Conservation (phyloP, 345 rosid species). For the Eucalyptus globulus region DNA sequence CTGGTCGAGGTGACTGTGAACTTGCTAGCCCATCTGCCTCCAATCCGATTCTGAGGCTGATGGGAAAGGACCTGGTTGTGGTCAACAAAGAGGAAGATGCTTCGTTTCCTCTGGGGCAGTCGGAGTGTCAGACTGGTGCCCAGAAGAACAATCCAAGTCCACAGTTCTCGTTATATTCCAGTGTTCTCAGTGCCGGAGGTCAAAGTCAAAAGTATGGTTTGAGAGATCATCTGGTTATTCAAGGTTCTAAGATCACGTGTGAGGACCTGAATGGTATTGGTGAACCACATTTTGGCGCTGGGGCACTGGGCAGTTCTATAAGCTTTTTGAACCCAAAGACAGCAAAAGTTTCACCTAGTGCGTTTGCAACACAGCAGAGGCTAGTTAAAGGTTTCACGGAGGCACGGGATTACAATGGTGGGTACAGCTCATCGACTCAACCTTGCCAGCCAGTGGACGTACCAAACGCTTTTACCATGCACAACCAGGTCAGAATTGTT, state of each 20-base stretch:
- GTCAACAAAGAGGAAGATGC: conserved; percentile 71
- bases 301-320: neutral
- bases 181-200: neutral
- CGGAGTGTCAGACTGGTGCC: conserved; percentile 4
- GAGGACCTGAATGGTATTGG: neutral
- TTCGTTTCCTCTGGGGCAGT: conserved; percentile 12
- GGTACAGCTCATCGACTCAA: neutral
- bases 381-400: neutral
- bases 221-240: neutral
- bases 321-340: neutral
- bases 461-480: neutral
- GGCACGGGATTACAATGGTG: neutral
- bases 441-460: neutral
- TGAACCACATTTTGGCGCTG: neutral
- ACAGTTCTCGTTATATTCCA: conserved; percentile 14
- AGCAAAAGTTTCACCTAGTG: neutral
- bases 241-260: neutral
- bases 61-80: conserved; percentile 97
- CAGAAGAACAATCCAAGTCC: conserved; percentile 11
- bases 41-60: conserved; percentile 75
- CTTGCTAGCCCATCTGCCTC: conserved; percentile 66
- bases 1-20: conserved; percentile 16
- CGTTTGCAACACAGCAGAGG: neutral
- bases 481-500: neutral
- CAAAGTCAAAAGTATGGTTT: neutral